Conservation (phyloP, 2,329 filamentous ascomycete species). For the Alternaria sp. region DNA sequence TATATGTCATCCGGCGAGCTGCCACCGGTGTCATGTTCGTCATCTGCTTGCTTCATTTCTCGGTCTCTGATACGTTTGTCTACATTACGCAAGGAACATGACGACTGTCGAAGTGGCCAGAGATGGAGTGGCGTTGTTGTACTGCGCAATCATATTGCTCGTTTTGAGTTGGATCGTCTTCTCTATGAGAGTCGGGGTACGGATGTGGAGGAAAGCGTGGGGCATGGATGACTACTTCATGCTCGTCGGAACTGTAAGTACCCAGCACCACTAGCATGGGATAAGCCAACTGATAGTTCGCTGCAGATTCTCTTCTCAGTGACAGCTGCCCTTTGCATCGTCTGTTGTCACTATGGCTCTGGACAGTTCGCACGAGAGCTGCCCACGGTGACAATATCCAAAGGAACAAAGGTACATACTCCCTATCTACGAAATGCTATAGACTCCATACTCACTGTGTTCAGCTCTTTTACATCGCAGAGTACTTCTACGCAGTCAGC, state of each 20-base stretch:
- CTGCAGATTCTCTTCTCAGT: slow-evolving; percentile 22
- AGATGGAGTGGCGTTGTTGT: slow-evolving; percentile 25
- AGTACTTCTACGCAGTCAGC: slow-evolving; percentile 28
- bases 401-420: slow-evolving; percentile 20
- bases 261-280: neutral
- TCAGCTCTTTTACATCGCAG: slow-evolving; percentile 27
- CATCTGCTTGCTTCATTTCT: neutral
- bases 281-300: neutral
- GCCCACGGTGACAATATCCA: slow-evolving; percentile 15
- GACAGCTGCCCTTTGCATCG: slow-evolving; percentile 27
- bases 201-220: slow-evolving; percentile 22
- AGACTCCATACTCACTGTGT: neutral
- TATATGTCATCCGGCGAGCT: neutral
- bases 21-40: neutral
- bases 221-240: slow-evolving; percentile 26
- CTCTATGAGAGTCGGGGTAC: slow-evolving; percentile 22
- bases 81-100: slow-evolving; percentile 8
- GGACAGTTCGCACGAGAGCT: slow-evolving; percentile 19
- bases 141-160: slow-evolving; percentile 23
- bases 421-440: neutral
- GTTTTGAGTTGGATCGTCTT: slow-evolving; percentile 27
- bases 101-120: slow-evolving; percentile 19
- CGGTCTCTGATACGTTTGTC: neutral
- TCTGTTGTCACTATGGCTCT: slow-evolving; percentile 25
- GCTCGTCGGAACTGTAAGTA: slow-evolving; percentile 23